phyloP scores from a whole-genome alignment of 192 early-diverging fungal genomes.

The Mortierella antarctica region DNA sequence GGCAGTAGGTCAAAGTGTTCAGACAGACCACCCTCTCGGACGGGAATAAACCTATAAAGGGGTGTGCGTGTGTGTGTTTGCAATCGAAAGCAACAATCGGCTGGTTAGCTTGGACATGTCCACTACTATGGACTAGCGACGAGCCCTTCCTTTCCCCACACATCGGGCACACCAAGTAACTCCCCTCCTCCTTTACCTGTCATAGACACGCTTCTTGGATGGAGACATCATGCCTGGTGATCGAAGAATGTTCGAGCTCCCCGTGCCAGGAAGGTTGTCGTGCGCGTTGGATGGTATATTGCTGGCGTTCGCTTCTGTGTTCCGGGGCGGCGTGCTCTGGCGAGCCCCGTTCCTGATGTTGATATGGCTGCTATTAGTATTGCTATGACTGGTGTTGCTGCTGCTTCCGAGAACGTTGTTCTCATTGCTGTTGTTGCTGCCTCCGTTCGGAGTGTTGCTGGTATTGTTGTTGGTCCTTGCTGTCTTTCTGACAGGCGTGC shows the following conservation, averaged over 20 bases:
- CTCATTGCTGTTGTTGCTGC: neutral
- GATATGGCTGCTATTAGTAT: neutral
- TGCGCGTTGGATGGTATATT: slow-evolving; percentile 1
- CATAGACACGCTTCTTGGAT: slow-evolving; percentile 26
- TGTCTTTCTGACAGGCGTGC: neutral
- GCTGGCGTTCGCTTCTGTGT: neutral
- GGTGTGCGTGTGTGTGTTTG: neutral
- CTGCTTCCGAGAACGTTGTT: neutral
- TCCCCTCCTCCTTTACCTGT: too few species aligned
- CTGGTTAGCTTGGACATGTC: too few species aligned
- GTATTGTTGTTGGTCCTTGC: slow-evolving; percentile 1
- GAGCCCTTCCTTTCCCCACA: too few species aligned
- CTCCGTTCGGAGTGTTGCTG: neutral
- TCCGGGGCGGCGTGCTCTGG: neutral
- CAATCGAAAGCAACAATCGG: too few species aligned
- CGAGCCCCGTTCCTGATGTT: slow-evolving; percentile 9
- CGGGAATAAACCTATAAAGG: slow-evolving; percentile 32
- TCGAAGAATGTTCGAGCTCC: slow-evolving; percentile 3
- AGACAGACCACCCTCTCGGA: slow-evolving; percentile 31
- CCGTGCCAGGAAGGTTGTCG: slow-evolving; percentile 7
- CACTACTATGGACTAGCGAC: too few species aligned
- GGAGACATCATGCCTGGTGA: slow-evolving; percentile 41
- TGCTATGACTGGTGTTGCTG: neutral
- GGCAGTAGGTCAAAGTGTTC: slow-evolving; percentile 24
- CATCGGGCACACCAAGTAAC: too few species aligned